phyloP scores from a whole-genome alignment of 169 alveolate species.

The Cryptosporidium meleagridis region DNA sequence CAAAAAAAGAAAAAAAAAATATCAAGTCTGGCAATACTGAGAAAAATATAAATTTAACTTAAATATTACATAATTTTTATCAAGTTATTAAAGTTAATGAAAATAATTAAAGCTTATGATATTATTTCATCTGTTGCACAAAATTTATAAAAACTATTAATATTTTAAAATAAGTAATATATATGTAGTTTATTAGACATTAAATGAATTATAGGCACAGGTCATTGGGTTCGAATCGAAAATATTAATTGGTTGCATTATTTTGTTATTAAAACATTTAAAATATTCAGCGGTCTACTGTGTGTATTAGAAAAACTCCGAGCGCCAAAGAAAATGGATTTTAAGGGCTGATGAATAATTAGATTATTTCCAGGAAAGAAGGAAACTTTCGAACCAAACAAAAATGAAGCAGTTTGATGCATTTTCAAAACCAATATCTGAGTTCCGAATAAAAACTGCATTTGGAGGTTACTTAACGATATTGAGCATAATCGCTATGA shows the following conservation, averaged over 20 bases:
- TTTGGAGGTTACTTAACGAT: constrained; percentile 70
- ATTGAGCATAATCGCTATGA: constrained; percentile 40
- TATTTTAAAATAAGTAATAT: background rate
- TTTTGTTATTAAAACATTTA: background rate
- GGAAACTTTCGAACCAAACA: background rate
- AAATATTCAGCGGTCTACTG: constrained; percentile 2
- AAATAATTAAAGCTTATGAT: too few relatives aligned
- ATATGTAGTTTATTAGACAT: too few relatives aligned
- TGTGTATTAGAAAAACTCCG: background rate
- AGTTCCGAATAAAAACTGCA: constrained; percentile 72
- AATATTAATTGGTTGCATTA: too few relatives aligned
- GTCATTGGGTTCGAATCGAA: background rate
- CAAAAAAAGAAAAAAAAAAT: too few relatives aligned
- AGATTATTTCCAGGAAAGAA: constrained; percentile 1
- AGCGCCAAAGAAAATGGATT: constrained; percentile 12
- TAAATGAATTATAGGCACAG: background rate
- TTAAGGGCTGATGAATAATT: background rate
- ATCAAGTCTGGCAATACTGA: background rate
- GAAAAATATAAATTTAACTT: background rate
- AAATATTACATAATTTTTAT: background rate
- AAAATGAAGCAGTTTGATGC: constrained; percentile 73
- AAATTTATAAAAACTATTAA: too few relatives aligned
- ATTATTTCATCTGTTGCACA: too few relatives aligned
- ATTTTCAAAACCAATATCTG: constrained; percentile 69
- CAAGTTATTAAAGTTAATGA: too few relatives aligned